Evolutionary conservation across 305 asterid genomes (phyloP), one percentile per base, ranked within the genome.

Genomic region (Petunia hybrid): DNA sequence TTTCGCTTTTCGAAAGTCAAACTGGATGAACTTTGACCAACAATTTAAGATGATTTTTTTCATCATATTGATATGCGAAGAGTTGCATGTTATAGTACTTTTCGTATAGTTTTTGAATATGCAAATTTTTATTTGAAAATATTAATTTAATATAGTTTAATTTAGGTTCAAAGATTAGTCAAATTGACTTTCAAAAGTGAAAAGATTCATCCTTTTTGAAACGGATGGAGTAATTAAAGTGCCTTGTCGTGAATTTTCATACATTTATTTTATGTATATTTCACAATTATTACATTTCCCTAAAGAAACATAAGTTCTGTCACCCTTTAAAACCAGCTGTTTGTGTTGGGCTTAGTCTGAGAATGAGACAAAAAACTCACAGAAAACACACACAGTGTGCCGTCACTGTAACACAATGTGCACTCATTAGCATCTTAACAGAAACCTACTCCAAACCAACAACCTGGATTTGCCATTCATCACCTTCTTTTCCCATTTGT

Each of bases 251-350:
- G 3, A 69, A 1, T 22, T 69, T 70, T 22, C 16, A 70, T 6
- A 31, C 22, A 70, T 65, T 65, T 2, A 13, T 5, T 22, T 13
- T 46, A 46, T 31, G 31, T 31, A 35, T 31, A 70, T 46, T 70
- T 70, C 61, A 46, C 61, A 70, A 46, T 31, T 70, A 70, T 70
- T 46, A 46, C 60, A 55, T 13, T 13, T 55, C 6, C 14, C 8
- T 40, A 76, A 77, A 59, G 12, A 60, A 77, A 77, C 80, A 60
- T 10, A 59, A 59, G 31, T 22, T 35, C 36, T 60, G 70, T 41
- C 55, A 59, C 68, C 70, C 9, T 59, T 59, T 22, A 55, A 62
- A 60, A 41, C 70, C 8, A 77, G 56, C 7, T 77, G 41, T 77
- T 42, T 22, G 70, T 77, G 70, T 77, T 60, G 55, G 70, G 14